Conservation (phyloP, 768 basidiomycete genomes). For the Amyloporia xantha region DNA sequence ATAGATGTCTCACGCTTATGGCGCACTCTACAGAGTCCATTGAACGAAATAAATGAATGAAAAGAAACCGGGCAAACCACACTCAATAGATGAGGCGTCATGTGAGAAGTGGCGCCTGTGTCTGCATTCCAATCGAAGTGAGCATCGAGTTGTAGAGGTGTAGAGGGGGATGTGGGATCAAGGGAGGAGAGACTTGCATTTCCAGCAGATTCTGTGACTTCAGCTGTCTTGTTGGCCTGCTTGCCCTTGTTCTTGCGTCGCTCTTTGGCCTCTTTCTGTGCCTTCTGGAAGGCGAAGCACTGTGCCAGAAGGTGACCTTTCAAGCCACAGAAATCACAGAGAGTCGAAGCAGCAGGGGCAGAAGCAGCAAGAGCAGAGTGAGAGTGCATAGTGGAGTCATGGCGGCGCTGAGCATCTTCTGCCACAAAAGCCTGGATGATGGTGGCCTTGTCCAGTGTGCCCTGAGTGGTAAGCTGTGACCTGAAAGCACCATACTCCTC, state of each 20-base stretch:
- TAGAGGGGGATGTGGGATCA: background rate
- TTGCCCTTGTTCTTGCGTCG: background rate
- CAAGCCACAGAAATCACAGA: background rate
- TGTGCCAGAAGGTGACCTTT: background rate
- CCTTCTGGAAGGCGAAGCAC: background rate
- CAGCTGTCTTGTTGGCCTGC: background rate
- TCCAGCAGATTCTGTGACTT: background rate
- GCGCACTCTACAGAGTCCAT: no score
- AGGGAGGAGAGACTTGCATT: background rate
- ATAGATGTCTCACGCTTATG: no score
- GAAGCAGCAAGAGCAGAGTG: background rate
- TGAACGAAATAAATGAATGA: no score
- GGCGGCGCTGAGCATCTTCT: background rate
- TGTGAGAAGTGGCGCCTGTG: slow-evolving; percentile 29
- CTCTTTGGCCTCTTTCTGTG: background rate
- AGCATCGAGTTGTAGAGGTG: background rate
- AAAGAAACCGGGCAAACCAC: no score
- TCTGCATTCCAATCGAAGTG: slow-evolving; percentile 21
- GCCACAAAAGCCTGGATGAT: background rate
- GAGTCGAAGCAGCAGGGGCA: no score
- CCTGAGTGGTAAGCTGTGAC: background rate
- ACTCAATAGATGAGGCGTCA: no score
- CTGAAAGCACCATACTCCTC: background rate
- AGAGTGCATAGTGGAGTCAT: background rate
- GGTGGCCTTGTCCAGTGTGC: background rate